Evolutionary conservation across 176 grass and related monocot species (phyloP).

Genomic region (Chloris gayana): DNA sequence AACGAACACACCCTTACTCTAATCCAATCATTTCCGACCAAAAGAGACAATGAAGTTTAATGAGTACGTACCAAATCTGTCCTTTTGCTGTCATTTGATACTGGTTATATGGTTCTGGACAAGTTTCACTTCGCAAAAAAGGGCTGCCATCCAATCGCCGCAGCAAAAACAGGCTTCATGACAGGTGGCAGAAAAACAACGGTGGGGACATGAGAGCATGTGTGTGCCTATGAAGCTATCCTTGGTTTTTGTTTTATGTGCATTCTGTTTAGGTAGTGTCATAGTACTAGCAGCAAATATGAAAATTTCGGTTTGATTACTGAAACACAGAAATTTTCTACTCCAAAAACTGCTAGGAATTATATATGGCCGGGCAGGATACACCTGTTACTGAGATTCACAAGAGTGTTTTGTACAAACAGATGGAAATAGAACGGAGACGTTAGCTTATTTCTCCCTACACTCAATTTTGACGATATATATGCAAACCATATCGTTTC

Average conservation of each 20-base stretch:
- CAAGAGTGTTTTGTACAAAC: background rate
- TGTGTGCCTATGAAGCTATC: background rate
- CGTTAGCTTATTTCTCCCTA: background rate
- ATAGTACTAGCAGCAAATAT: background rate
- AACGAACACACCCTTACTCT: no score
- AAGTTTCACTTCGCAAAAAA: background rate
- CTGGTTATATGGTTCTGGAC: background rate
- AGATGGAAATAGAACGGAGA: background rate
- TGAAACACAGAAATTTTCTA: background rate
- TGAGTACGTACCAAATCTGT: background rate
- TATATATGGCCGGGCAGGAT: background rate
- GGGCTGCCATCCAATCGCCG: background rate
- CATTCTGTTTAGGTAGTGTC: background rate
- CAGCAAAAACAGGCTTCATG: background rate
- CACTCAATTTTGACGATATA: constrained; percentile 10
- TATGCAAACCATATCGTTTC: background rate
- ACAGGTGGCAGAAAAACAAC: constrained; percentile 10
- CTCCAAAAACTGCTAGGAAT: background rate
- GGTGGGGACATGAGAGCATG: background rate
- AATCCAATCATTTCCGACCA: constrained; percentile 19
- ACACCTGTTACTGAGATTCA: background rate
- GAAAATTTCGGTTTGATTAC: background rate
- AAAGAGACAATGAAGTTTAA: background rate
- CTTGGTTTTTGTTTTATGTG: constrained; percentile 12
- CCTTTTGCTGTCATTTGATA: background rate